Conservation (phyloP, 805 yeast genomes). For the Debaryomyces prosopidis region DNA sequence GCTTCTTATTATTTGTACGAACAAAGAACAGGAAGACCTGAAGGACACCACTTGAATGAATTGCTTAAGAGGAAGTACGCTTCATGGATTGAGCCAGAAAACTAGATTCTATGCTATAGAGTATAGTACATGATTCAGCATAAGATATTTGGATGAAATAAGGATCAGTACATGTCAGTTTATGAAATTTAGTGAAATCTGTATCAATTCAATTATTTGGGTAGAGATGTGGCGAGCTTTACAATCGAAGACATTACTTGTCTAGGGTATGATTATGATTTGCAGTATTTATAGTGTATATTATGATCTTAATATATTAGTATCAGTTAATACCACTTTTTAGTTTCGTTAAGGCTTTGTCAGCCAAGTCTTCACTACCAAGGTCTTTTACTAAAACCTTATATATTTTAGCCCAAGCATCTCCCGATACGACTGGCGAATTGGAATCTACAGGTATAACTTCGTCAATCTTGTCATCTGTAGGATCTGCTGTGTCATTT, state of each 20-base stretch:
- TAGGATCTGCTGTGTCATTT: conserved; percentile 3
- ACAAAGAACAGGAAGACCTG: conserved; percentile 52
- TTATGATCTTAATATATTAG: not conserved
- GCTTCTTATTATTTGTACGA: conserved; percentile 67
- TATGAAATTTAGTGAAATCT: too few species aligned
- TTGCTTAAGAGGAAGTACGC: conserved; percentile 36
- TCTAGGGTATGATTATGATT: too few species aligned
- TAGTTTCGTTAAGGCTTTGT: conserved; percentile 18
- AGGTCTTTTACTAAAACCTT: conserved; percentile 33
- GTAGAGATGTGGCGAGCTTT: too few species aligned
- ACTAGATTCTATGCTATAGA: not conserved
- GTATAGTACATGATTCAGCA: too few species aligned
- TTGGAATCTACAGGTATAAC: conserved; percentile 1
- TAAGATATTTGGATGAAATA: too few species aligned
- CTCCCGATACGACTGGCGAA: conserved; percentile 4
- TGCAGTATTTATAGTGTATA: too few species aligned
- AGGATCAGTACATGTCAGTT: too few species aligned
- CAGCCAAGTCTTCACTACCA: conserved; percentile 24
- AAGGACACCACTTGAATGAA: conserved; percentile 62
- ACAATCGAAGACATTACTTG: too few species aligned
- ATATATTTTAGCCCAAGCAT: conserved; percentile 49
- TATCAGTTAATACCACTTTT: conserved; percentile 7
- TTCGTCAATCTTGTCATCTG: not conserved
- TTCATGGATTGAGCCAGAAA: not conserved
- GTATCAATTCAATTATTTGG: too few species aligned